Evolutionary conservation across 1,139 yeast genomes (phyloP), one percentile per base, ranked within the genome.

Genomic region (Pichia sp.): DNA sequence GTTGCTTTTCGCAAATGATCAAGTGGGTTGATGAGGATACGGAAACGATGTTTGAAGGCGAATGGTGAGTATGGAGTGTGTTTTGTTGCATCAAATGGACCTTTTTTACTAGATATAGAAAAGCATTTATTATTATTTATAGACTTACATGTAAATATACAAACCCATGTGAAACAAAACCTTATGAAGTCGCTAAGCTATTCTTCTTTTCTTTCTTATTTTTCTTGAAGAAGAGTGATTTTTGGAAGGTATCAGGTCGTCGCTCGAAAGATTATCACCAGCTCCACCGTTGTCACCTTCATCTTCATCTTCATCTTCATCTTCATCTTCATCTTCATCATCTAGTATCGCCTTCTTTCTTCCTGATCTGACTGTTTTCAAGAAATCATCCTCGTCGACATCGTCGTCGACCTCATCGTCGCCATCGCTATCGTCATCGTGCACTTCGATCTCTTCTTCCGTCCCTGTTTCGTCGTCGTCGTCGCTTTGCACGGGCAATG

Each of bases 11-110:
- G 24, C 20, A 33, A 12, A 34, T 63, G 14, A 51, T 51, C 6
- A 38, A 50, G 16, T 62, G 66, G 66, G 55, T 60, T 36, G 58
- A 56, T 40, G 52, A 56, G 24, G 64, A 60, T 43, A 50, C 55
- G 4, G 58, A 55, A 17, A 41, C 9, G 3, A 34, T 55, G 34
- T 51, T 58, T 30, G 55, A 52, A 34, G 52, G 54, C 27, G 53
- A 51, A 9, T 51, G 54, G 54, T 36, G 30, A 41, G 4, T 7
- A 8, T 40, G 10, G 6, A 17, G 5, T 16, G 36, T 29, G 34
- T 9, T 29, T 16, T 17, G 27, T 27, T 27, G 29, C 29, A 27
- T 27, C 29, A 27, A 7, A 4, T 2, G n/a, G 4, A n/a, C 29
- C 36, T 36, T 47, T 47, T 41, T 41, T 41, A 16, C 29, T 48